These are phyloP conservation scores for Plenodomus tracheiphilus DNA, from an alignment of 2,329 filamentous ascomycete species.

Conservation along the genomic window DNA sequence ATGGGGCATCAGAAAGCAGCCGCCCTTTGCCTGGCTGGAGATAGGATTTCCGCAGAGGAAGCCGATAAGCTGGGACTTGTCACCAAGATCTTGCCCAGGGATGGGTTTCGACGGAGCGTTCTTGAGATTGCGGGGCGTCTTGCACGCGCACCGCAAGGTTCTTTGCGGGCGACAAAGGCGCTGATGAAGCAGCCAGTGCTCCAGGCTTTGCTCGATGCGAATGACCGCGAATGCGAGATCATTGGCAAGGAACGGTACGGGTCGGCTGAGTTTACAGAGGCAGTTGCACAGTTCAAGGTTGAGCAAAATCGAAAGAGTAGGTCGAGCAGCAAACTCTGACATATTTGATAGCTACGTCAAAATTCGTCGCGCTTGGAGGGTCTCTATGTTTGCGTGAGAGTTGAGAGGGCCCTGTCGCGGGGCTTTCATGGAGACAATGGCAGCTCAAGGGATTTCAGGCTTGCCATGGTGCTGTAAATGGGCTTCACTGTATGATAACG, in stretches of 20 bases:
- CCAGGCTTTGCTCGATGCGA: constrained; percentile 16
- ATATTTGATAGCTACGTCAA: no score
- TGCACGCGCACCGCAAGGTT: constrained; percentile 11
- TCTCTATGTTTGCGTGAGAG: no score
- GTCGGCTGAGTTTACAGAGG: constrained; percentile 4
- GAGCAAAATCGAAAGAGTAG: neutral
- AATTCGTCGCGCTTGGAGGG: no score
- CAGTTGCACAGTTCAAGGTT: neutral
- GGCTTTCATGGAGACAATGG: no score
- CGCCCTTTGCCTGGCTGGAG: constrained; percentile 18
- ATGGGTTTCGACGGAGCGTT: constrained; percentile 14
- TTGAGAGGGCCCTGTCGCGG: no score
- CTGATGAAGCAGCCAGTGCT: constrained; percentile 19
- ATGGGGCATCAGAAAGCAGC: constrained; percentile 27
- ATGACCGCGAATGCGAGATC: constrained; percentile 10
- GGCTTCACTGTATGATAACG: no score
- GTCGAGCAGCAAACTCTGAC: no score
- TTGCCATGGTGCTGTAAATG: no score
- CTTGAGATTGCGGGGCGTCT: constrained; percentile 12
- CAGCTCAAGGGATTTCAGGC: no score
- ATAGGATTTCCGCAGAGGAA: constrained; percentile 19
- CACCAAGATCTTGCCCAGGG: constrained; percentile 19
- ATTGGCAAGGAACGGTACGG: constrained; percentile 6
- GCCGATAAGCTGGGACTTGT: constrained; percentile 15
- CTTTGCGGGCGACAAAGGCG: constrained; percentile 16